phyloP scores from a whole-genome alignment of 805 yeast genomes.

The Metschnikowia vanudenii region DNA sequence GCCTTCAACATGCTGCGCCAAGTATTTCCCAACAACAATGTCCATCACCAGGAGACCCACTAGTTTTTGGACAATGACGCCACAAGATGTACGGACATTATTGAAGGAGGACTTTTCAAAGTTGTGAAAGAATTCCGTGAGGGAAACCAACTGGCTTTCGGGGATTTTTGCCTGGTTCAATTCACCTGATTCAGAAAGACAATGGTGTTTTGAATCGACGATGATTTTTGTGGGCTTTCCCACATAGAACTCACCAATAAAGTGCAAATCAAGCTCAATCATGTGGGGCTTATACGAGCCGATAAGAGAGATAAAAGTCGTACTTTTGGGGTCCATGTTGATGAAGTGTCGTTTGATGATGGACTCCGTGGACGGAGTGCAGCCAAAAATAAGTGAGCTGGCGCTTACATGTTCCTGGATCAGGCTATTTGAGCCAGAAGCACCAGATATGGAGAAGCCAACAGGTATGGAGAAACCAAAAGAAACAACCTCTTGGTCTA shows the following conservation, averaged over 20 bases:
- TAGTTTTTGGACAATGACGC: constrained; percentile 48
- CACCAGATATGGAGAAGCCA: too few species aligned
- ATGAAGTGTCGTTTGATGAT: constrained; percentile 35
- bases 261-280: constrained; percentile 55
- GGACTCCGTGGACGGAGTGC: constrained; percentile 57
- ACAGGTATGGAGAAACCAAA: too few species aligned
- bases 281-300: constrained; percentile 69
- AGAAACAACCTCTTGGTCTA: too few species aligned
- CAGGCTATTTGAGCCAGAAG: too few species aligned
- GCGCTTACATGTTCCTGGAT: too few species aligned
- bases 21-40: constrained; percentile 47
- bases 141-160: constrained; percentile 43
- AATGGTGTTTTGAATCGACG: constrained; percentile 60
- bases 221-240: constrained; percentile 39
- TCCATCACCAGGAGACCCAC: constrained; percentile 71
- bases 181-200: constrained; percentile 64
- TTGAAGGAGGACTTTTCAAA: constrained; percentile 4
- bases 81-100: constrained; percentile 7
- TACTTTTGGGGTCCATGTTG: constrained; percentile 26
- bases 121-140: constrained; percentile 35
- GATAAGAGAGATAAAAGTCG: constrained; percentile 52
- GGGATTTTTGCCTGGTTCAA: constrained; percentile 46
- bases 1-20: constrained; percentile 28
- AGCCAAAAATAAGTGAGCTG: constrained; percentile 56
- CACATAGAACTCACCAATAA: constrained; percentile 34